Evolutionary conservation across 2,329 filamentous ascomycete genomes (phyloP).

Genomic region (Aureobasidium sp.): DNA sequence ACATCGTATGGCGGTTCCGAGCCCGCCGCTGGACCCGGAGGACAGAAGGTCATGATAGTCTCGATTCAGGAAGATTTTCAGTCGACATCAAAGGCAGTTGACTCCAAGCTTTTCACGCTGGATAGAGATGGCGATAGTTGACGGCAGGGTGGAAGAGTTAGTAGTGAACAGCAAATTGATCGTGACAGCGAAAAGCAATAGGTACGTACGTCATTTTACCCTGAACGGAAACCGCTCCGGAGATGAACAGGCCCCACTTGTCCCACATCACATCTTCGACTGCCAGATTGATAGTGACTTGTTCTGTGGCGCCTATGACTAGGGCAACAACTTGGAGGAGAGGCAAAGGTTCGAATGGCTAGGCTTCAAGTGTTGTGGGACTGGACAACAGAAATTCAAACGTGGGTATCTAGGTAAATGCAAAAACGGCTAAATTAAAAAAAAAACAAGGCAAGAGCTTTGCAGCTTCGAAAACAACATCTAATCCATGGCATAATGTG

Average conservation of each 20-base stretch:
- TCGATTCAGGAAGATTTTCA: background rate
- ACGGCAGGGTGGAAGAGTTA: background rate
- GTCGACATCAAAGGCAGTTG: background rate
- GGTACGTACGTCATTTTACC: background rate
- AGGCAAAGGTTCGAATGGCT: too few species aligned
- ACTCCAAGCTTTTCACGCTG: too few species aligned
- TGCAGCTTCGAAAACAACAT: background rate
- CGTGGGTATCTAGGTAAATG: constrained; percentile 1
- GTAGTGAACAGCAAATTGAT: background rate
- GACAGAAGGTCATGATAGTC: background rate
- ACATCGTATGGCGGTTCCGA: constrained; percentile 20
- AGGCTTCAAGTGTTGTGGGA: background rate
- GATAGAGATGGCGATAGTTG: background rate
- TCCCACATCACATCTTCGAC: too few species aligned
- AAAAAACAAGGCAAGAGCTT: background rate
- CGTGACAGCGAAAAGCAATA: background rate
- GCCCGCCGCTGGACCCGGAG: background rate
- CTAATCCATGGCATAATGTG: background rate
- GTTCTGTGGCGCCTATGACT: too few species aligned
- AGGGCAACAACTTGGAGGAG: too few species aligned
- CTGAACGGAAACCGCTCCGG: background rate
- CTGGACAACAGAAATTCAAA: background rate
- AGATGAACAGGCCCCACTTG: too few species aligned
- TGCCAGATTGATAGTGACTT: too few species aligned
- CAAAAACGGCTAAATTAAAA: background rate